Evolutionary conservation across 441 rosid species (phyloP), one percentile per base, ranked within the genome.

Genomic region (Rhodomyrtus psidioides): DNA sequence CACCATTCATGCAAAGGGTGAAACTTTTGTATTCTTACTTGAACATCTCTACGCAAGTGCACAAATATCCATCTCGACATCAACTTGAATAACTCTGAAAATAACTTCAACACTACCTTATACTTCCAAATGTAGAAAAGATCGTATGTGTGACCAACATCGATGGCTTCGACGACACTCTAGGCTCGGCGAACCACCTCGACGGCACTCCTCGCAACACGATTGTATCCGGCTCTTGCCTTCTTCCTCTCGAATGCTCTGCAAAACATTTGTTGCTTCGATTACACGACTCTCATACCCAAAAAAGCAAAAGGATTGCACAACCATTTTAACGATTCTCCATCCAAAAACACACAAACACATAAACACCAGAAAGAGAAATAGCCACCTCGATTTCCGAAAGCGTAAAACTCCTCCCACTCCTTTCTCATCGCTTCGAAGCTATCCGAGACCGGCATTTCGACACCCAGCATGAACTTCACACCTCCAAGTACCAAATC

Each of bases 131-230:
- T 81, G 92, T 84, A 24, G 99, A 96, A 87, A 97, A 94, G 87
- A 95, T 92, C 56, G 98, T 94, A 91, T 96, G 99, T 0, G 98
- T 96, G 86, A 95, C 98, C 92, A 96, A 87, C 96, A 93, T 91
- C 0, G 99, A 97, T 85, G 98, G 98, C 91, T 97, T 97, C 0
- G 98, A 97, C 2, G 99, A 97, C 53, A 97, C 99, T 83, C 96
- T 93, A 3, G 98, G 96, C 94, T 97, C 98, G 0, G 98, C 96
- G 58, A 97, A 94, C 99, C 99, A 96, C 90, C 99, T 91, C 6
- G 98, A 97, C 8, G 98, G 99, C 81, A 94, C 91, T 82, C 97
- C 95, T 87, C 93, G 92, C 46, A 97, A 65, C 58, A 96, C 85
- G 46, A 97, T 90, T 9, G 99, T 94, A 88, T 97, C 98, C 39